Percentiles rank a stretch among this genome's conserved stretches.
Conservation (phyloP, 192 early-diverging fungal species). For the Dimargaris cristalligena region DNA sequence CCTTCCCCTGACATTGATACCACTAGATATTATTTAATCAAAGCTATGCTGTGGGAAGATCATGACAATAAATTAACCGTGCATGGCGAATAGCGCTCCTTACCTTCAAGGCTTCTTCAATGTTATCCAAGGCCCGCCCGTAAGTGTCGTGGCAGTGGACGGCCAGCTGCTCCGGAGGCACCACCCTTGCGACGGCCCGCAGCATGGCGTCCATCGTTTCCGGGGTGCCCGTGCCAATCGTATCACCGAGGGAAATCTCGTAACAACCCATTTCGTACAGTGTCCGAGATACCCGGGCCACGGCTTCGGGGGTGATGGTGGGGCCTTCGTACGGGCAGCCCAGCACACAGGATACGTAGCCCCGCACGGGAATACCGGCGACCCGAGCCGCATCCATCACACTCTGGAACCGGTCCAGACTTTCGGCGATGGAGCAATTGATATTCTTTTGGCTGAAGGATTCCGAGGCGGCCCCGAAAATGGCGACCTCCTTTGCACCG, state of each 20-base stretch:
- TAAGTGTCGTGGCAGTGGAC: slow-evolving; percentile 97
- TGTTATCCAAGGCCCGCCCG: slow-evolving; percentile 90
- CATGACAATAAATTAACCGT: too few relatives aligned
- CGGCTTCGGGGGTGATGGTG: slow-evolving; percentile 44
- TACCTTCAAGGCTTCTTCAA: slow-evolving; percentile 56
- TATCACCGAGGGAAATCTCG: slow-evolving; percentile 91
- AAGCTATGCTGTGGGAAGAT: too few relatives aligned
- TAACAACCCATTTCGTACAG: slow-evolving; percentile 86
- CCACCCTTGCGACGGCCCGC: slow-evolving; percentile 41
- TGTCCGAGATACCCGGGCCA: slow-evolving; percentile 50
- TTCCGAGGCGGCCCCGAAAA: slow-evolving; percentile 81
- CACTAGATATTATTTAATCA: too few relatives aligned
- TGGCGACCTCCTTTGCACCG: slow-evolving; percentile 73
- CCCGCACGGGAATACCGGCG: slow-evolving; percentile 44
- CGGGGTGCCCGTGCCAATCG: slow-evolving; percentile 81
- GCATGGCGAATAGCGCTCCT: neutral
- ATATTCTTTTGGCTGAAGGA: slow-evolving; percentile 81
- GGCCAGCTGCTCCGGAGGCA: slow-evolving; percentile 62
- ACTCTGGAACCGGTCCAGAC: slow-evolving; percentile 47
- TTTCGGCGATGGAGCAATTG: slow-evolving; percentile 77
- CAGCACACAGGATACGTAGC: slow-evolving; percentile 79
- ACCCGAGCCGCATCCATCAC: slow-evolving; percentile 46
- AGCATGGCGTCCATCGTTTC: slow-evolving; percentile 49
- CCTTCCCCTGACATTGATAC: too few relatives aligned
- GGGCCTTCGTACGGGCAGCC: slow-evolving; percentile 93